These are phyloP conservation scores for Vicia faba DNA, from an alignment of 306 rosid species.

Conservation along the genomic window DNA sequence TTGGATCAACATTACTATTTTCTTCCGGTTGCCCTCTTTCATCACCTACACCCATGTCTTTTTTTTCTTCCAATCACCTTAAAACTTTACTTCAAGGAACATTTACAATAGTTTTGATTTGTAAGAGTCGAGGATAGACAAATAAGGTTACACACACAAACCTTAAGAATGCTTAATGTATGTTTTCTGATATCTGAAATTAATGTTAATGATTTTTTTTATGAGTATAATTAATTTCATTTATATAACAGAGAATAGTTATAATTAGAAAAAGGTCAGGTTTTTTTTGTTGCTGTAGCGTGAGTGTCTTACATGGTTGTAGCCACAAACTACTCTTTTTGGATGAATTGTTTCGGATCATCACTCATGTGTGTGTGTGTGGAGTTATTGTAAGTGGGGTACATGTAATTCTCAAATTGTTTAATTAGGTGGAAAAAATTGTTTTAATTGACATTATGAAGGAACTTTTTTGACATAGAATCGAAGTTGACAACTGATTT, in stretches of 20 bases:
- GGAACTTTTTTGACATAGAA: not conserved
- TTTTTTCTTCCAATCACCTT: not conserved
- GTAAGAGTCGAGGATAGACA: not conserved
- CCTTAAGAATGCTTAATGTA: too few species aligned
- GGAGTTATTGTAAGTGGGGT: not conserved
- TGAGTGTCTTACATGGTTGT: not conserved
- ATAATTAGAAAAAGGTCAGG: not conserved
- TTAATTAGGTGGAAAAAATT: not conserved
- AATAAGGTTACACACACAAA: not conserved
- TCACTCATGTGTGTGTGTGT: not conserved
- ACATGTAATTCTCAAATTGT: not conserved
- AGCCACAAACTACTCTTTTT: not conserved
- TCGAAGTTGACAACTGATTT: not conserved
- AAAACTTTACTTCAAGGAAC: not conserved
- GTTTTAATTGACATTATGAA: not conserved
- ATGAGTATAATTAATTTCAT: too few species aligned
- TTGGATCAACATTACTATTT: not conserved
- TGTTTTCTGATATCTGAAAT: not conserved
- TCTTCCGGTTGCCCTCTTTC: not conserved
- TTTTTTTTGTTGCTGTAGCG: not conserved
- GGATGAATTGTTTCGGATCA: not conserved
- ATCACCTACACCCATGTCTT: not conserved
- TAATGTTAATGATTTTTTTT: too few species aligned
- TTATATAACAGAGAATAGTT: not conserved
- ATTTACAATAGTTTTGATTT: not conserved